Base-by-base conservation (phyloP, 208 protist genomes). In the Leishmania mexicana region DNA sequence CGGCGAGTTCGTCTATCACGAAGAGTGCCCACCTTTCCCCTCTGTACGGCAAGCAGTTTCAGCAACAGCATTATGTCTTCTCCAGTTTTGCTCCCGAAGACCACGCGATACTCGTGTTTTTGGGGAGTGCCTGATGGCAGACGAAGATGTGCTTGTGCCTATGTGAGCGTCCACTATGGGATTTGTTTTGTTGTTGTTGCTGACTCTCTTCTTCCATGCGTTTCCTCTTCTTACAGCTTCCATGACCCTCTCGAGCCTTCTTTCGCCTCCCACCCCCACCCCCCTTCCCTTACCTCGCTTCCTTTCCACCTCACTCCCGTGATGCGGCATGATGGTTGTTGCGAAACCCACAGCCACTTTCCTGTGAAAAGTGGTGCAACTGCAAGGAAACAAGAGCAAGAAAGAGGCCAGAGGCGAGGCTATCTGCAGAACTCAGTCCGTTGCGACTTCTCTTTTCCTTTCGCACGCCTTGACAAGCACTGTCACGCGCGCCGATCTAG, bases 21-120 rank as follows among this genome's bases (percentile, higher is more conserved):
- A 85, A 81, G 47, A 45, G 77, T 62, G 51, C 82, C 3, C 38
- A 79, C 24, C 82, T 85, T 15, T 81, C 82, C 1, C 45, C 80
- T 24, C 57, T 28, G 11, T 78, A 81, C 31, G 78, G 78, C 73
- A 83, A 84, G 54, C 80, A 68, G 53, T 90, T 88, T 47, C n/a
- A 71, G 42, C 49, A 80, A 57, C 49, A 82, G 11, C 79, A 82
- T 53, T 88, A 88, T 71, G 80, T 86, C 31, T 87, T 89, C 75
- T 76, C 84, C 21, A 86, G 82, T 47, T 87, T 81, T 74, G 70
- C 86, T 28, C 75, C 79, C 40, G 76, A 87, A 40, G 82, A 87
- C 62, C 86, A 88, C 75, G 45, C 76, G 35, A 76, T 87, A 42
- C 75, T 85, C 13, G 64, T 90, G 0, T 89, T 89, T 58, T 62